These are phyloP conservation scores for Centella asiatica DNA, from an alignment of 129 eudicot genomes.

Conservation along the genomic window DNA sequence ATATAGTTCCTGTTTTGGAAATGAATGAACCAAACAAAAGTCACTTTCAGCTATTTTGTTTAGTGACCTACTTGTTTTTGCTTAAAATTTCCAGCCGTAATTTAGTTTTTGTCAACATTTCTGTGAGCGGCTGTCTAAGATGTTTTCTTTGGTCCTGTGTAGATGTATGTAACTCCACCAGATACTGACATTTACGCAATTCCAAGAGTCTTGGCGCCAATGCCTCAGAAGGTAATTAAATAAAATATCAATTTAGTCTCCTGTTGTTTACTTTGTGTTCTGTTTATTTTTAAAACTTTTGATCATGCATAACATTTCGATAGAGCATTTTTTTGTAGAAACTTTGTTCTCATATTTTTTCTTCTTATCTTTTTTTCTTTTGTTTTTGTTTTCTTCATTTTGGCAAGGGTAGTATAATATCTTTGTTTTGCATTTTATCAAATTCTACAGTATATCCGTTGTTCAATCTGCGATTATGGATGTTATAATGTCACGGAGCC, in stretches of 20 bases:
- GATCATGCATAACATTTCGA: not conserved
- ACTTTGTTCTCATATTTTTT: too few species aligned
- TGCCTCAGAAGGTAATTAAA: slow-evolving; percentile 77
- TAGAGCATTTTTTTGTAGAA: not conserved
- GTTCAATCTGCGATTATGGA: slow-evolving; percentile 88
- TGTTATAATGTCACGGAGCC: slow-evolving; percentile 88
- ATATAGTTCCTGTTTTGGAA: too few species aligned
- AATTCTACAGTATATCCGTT: slow-evolving; percentile 83
- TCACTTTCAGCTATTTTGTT: too few species aligned
- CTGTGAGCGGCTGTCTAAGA: slow-evolving; percentile 1
- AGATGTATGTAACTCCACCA: slow-evolving; percentile 99
- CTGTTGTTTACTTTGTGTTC: too few species aligned
- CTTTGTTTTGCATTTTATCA: slow-evolving; percentile 6
- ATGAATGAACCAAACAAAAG: too few species aligned
- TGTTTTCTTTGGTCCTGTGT: slow-evolving; percentile 23
- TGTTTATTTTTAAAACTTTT: not conserved
- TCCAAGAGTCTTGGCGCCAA: slow-evolving; percentile 94
- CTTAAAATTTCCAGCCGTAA: too few species aligned
- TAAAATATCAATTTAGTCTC: too few species aligned
- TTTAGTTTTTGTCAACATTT: not conserved
- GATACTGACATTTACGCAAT: slow-evolving; percentile 92
- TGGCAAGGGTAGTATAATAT: not conserved
- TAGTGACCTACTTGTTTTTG: too few species aligned
- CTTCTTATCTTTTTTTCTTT: too few species aligned
- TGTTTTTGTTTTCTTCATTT: too few species aligned